phyloP scores from a whole-genome alignment of 345 rosid species.

The Gynandropsis gynandra region DNA sequence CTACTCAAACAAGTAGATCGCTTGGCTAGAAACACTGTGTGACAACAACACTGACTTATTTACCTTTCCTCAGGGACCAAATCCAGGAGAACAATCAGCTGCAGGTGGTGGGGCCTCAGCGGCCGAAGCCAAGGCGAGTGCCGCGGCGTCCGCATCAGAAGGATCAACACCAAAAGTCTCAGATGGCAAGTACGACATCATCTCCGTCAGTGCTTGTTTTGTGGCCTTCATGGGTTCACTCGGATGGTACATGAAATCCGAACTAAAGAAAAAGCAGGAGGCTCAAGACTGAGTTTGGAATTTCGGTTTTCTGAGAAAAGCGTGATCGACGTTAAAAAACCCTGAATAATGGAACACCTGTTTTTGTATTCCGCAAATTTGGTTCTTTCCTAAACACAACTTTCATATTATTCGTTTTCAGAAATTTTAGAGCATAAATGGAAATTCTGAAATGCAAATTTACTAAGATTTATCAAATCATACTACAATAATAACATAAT shows the following conservation, averaged over 20 bases:
- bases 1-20: not conserved
- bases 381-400: too few species aligned
- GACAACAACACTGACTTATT: not conserved
- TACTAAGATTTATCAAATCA: too few species aligned
- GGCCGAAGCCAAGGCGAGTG: conserved; percentile 36
- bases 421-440: too few species aligned
- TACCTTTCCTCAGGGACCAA: conserved; percentile 47
- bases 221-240: conserved; percentile 52
- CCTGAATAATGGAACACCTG: too few species aligned
- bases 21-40: not conserved
- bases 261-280: conserved; percentile 62
- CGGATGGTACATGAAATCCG: conserved; percentile 83
- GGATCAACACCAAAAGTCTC: conserved; percentile 55
- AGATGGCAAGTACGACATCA: conserved; percentile 63
- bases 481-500: too few species aligned
- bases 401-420: too few species aligned
- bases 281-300: conserved; percentile 41
- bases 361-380: too few species aligned
- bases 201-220: conserved; percentile 75
- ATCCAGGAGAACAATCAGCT: conserved; percentile 50
- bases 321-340: too few species aligned
- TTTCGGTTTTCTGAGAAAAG: too few species aligned
- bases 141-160: conserved; percentile 36
- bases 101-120: conserved; percentile 33
- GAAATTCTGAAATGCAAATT: too few species aligned